Conservation (phyloP, 2,329 filamentous ascomycete species). For the Neofusicoccum laricinum region DNA sequence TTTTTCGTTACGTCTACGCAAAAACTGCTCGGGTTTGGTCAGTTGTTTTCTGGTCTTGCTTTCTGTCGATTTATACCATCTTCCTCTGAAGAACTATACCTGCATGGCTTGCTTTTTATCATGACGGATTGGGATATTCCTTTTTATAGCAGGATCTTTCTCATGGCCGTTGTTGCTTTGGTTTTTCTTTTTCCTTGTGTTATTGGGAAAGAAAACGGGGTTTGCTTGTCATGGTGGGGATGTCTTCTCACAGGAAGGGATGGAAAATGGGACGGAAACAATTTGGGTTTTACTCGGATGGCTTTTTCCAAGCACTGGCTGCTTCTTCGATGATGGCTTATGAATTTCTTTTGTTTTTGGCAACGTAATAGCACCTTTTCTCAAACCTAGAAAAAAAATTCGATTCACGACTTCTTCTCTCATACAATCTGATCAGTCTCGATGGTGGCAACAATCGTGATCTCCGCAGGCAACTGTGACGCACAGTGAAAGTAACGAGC, state of each 20-base stretch:
- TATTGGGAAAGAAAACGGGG: not conserved
- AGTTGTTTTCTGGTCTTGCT: conserved; percentile 2
- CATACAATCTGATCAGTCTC: not conserved
- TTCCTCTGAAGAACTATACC: conserved; percentile 7
- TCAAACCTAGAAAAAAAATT: conserved; percentile 2
- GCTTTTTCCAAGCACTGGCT: conserved; percentile 15
- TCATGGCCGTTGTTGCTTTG: not conserved
- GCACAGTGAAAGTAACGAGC: not conserved
- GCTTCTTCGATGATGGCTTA: conserved; percentile 6
- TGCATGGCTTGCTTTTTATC: not conserved
- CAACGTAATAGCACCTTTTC: not conserved
- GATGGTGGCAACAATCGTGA: not conserved
- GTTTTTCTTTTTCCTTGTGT: not conserved
- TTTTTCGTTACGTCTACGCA: conserved; percentile 6
- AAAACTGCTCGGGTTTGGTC: conserved; percentile 10
- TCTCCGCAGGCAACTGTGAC: not conserved
- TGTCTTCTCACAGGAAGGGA: not conserved
- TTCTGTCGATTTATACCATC: conserved; percentile 9
- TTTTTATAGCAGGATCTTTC: conserved; percentile 2
- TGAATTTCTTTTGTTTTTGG: conserved; percentile 10
- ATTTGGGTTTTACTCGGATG: conserved; percentile 6
- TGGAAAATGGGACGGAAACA: conserved; percentile 4
- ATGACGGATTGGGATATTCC: conserved; percentile 3
- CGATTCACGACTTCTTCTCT: not conserved
- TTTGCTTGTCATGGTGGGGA: not conserved